These are phyloP conservation scores for Priceomyces haplophilus DNA, from an alignment of 805 yeast species.

Conservation along the genomic window DNA sequence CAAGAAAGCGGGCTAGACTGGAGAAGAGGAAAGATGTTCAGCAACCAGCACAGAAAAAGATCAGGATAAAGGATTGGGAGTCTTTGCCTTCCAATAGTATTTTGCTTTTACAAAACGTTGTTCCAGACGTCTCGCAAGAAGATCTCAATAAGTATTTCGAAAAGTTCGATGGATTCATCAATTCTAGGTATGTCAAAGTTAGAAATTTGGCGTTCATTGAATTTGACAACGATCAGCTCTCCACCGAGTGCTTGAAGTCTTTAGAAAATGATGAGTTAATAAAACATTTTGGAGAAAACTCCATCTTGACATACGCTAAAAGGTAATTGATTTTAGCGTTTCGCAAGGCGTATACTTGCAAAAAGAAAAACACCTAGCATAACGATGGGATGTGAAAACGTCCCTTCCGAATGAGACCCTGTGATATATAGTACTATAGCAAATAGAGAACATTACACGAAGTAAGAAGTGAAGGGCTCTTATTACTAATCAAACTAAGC, in stretches of 20 bases:
- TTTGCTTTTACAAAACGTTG: conserved; percentile 64
- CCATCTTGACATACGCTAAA: conserved; percentile 34
- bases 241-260: conserved; percentile 35
- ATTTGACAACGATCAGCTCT: conserved; percentile 53
- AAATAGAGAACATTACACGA: too few relatives aligned
- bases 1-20: conserved; percentile 16
- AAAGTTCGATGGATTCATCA: conserved; percentile 56
- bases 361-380: too few relatives aligned
- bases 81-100: conserved; percentile 65
- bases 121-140: conserved; percentile 34
- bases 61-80: conserved; percentile 19
- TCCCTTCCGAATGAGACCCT: too few relatives aligned
- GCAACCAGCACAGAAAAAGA: conserved; percentile 13
- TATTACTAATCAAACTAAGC: not conserved
- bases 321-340: conserved; percentile 15
- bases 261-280: conserved; percentile 7
- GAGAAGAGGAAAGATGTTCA: conserved; percentile 2
- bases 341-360: too few relatives aligned
- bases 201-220: conserved; percentile 80
- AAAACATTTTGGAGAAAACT: conserved; percentile 15
- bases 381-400: too few relatives aligned
- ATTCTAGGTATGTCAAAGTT: conserved; percentile 62
- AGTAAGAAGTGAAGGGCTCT: too few relatives aligned
- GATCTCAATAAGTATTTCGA: conserved; percentile 47
- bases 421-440: too few relatives aligned